Evolutionary conservation across 495 filamentous ascomycete species (phyloP).

Genomic region (Aspergillus homomorphus): DNA sequence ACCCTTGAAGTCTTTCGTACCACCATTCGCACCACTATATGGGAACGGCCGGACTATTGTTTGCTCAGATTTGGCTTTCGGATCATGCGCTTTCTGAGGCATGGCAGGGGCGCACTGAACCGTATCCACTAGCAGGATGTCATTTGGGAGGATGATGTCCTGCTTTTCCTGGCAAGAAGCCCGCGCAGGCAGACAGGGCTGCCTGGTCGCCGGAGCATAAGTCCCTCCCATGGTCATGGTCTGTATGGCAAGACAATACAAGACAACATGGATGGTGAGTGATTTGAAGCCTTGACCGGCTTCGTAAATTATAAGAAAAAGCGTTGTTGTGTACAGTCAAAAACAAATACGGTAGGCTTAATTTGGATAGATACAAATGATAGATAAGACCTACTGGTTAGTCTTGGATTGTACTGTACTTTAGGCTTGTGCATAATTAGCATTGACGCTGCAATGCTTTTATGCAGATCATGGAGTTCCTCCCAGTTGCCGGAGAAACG

Average conservation of each 20-base stretch:
- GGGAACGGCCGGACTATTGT: not conserved
- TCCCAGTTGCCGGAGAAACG: conserved; percentile 39
- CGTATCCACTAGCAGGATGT: not conserved
- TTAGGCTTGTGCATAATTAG: not conserved
- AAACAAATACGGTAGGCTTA: not conserved
- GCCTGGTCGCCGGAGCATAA: not conserved
- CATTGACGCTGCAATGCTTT: not conserved
- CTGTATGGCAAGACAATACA: not conserved
- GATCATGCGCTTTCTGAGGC: not conserved
- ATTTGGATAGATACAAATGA: not conserved
- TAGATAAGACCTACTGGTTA: too few species aligned
- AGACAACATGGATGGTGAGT: not conserved
- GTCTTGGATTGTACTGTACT: not conserved
- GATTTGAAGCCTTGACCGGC: not conserved
- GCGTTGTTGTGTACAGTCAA: not conserved
- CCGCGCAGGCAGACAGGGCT: conserved; percentile 10
- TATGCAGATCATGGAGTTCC: not conserved
- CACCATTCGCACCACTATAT: not conserved
- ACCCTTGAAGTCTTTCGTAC: not conserved
- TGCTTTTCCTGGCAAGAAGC: conserved; percentile 2
- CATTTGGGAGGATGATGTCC: not conserved
- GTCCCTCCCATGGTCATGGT: not conserved
- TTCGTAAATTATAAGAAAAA: not conserved
- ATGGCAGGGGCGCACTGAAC: not conserved
- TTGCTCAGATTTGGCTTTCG: not conserved